A percentile compares a stretch with the other conserved stretches of the same genome.
These are phyloP conservation scores for Viola pubescens DNA, from an alignment of 441 rosid genomes.

Conservation along the genomic window DNA sequence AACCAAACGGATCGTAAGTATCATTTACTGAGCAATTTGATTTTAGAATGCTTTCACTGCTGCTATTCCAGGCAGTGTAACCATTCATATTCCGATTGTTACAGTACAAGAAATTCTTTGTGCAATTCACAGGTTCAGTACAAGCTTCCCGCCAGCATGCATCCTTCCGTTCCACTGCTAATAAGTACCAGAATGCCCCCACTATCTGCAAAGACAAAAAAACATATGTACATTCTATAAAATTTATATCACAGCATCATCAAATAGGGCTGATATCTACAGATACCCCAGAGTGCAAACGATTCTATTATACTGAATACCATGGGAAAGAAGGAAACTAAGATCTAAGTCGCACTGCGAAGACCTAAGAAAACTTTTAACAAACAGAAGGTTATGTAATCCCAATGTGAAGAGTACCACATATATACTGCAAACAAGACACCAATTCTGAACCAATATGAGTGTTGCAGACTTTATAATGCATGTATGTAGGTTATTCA, in stretches of 20 bases:
- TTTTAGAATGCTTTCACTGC: constrained; percentile 27
- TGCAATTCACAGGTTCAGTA: constrained; percentile 22
- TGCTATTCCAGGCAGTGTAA: constrained; percentile 40
- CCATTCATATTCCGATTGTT: constrained; percentile 46
- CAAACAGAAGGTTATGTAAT: no score
- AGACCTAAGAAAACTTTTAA: no score
- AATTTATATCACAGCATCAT: neutral
- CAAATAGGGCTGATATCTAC: neutral
- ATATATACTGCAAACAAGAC: no score
- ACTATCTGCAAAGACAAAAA: constrained; percentile 49
- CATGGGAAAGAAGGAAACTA: no score
- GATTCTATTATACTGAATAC: no score
- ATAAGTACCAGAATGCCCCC: constrained; percentile 90
- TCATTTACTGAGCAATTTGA: constrained; percentile 31
- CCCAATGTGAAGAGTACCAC: no score
- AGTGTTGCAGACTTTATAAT: no score
- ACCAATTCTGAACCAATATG: no score
- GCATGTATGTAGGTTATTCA: no score
- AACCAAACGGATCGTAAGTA: constrained; percentile 52
- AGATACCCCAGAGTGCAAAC: neutral
- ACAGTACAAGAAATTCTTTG: constrained; percentile 53
- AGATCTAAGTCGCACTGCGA: no score
- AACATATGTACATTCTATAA: neutral
- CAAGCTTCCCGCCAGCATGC: constrained; percentile 74
- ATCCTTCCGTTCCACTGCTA: constrained; percentile 79